These are phyloP conservation scores for Somion occarium DNA, from an alignment of 1,284 basidiomycete species.

Conservation along the genomic window DNA sequence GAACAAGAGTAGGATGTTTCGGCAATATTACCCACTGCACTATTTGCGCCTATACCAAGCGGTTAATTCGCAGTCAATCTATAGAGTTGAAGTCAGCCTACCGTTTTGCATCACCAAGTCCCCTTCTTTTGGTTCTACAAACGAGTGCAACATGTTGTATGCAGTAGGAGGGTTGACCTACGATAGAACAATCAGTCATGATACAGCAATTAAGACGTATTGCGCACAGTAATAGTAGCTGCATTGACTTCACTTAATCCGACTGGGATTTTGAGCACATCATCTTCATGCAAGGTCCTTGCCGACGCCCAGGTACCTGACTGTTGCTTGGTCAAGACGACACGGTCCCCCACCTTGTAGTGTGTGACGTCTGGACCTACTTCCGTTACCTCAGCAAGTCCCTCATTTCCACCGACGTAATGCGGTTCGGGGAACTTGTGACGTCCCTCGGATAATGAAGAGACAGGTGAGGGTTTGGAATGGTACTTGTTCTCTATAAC, in stretches of 20 bases:
- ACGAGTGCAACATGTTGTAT: conserved; percentile 74
- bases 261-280: conserved; percentile 59
- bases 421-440: conserved; percentile 31
- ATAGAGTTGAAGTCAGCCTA: conserved; percentile 2
- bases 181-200: conserved; percentile 1
- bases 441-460: conserved; percentile 27
- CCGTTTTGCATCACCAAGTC: conserved; percentile 84
- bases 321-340: conserved; percentile 66
- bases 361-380: conserved; percentile 49
- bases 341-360: conserved; percentile 64
- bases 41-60: conserved; percentile 50
- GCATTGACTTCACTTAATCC: conserved; percentile 57
- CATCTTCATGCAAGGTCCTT: conserved; percentile 46
- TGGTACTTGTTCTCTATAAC: conserved; percentile 83
- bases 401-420: conserved; percentile 78
- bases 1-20: not conserved
- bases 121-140: conserved; percentile 53
- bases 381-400: conserved; percentile 61
- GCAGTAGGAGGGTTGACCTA: conserved; percentile 84
- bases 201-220: not conserved
- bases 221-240: conserved; percentile 67
- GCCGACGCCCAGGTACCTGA: conserved; percentile 75
- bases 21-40: conserved; percentile 49
- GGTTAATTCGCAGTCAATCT: not conserved
- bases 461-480: conserved; percentile 45